Percentiles rank a stretch among this genome's conserved stretches.
These are phyloP conservation scores for Pterulicium gracile DNA, from an alignment of 1,284 basidiomycete species.

Conservation along the genomic window DNA sequence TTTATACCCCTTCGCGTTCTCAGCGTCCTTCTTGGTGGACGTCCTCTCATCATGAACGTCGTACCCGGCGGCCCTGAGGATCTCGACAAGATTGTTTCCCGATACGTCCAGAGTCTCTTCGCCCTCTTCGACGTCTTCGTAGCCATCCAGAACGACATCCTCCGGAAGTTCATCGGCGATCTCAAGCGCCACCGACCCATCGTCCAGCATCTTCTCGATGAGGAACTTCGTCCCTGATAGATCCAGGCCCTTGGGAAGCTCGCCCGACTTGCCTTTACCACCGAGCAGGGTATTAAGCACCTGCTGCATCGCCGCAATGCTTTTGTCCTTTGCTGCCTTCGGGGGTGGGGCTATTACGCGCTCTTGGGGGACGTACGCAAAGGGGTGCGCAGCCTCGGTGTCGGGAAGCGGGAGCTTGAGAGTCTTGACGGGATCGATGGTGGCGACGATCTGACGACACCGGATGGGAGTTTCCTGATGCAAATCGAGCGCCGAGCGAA, in stretches of 20 bases:
- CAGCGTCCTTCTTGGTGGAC: neutral
- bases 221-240: conserved; percentile 20
- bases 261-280: conserved; percentile 6
- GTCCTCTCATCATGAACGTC: conserved; percentile 20
- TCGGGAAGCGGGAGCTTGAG: conserved; percentile 14
- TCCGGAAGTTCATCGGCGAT: conserved; percentile 36
- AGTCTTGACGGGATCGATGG: neutral
- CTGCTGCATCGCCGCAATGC: conserved; percentile 22
- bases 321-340: conserved; percentile 8
- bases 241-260: conserved; percentile 12
- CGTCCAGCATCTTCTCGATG: conserved; percentile 29
- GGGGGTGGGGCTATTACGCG: conserved; percentile 35
- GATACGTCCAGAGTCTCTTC: conserved; percentile 18
- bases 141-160: conserved; percentile 16
- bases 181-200: conserved; percentile 47
- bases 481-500: conserved; percentile 62
- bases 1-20: neutral
- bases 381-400: conserved; percentile 44
- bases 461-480: conserved; percentile 59
- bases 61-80: conserved; percentile 29
- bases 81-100: conserved; percentile 24
- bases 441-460: conserved; percentile 60
- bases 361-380: conserved; percentile 36
- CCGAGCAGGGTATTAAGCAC: conserved; percentile 14
- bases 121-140: conserved; percentile 13